Evolutionary conservation across 1,284 basidiomycete species (phyloP).

Genomic region (Retiboletus fuscus): DNA sequence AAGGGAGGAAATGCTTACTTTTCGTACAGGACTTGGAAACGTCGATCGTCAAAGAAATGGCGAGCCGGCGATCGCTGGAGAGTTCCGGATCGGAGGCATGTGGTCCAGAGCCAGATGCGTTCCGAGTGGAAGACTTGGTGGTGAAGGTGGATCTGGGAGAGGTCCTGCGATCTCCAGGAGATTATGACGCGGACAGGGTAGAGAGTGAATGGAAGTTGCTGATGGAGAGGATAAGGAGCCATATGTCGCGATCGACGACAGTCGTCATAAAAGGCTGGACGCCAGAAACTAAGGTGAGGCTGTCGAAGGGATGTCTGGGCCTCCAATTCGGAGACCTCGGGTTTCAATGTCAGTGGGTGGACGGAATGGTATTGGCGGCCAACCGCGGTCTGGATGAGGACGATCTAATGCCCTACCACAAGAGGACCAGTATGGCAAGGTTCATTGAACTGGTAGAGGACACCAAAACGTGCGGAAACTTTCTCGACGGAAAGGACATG

Average conservation of each 20-base stretch:
- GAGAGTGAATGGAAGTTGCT: background rate
- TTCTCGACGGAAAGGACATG: constrained; percentile 21
- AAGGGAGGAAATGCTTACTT: no score
- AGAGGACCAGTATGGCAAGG: background rate
- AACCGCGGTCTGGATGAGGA: background rate
- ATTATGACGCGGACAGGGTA: background rate
- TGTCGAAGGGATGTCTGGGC: background rate
- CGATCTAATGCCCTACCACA: background rate
- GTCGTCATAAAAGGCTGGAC: constrained; percentile 18
- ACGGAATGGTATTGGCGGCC: background rate
- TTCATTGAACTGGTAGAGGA: constrained; percentile 17
- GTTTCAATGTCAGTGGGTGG: background rate
- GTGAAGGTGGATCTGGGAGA: background rate
- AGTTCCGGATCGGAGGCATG: no score
- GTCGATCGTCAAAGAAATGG: background rate
- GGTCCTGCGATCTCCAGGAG: background rate
- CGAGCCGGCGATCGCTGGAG: background rate
- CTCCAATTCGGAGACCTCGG: constrained; percentile 16
- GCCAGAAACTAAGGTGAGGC: fast-evolving
- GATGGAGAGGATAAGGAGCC: background rate
- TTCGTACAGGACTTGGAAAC: background rate
- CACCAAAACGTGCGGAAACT: constrained; percentile 1
- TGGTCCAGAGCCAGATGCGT: background rate
- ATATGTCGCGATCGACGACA: constrained; percentile 6
- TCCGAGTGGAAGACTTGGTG: constrained; percentile 12